phyloP scores from a whole-genome alignment of 179 eudicot species.

The Patellifolia procumbens region DNA sequence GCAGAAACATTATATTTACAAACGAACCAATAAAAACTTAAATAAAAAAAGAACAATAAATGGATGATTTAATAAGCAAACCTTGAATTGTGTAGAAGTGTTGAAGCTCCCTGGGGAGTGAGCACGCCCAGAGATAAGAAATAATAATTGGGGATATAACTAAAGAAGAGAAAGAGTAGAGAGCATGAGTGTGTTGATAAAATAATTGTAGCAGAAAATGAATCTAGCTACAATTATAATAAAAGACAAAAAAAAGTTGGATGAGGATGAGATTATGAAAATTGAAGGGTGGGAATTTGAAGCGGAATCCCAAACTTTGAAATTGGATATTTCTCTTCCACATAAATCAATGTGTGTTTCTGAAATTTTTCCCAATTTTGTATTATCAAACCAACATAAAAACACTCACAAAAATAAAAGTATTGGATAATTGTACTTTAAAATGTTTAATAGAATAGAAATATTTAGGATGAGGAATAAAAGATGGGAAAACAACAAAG shows the following conservation, averaged over 20 bases:
- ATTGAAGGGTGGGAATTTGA: constrained; percentile 44
- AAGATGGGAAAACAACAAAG: background rate
- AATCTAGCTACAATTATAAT: background rate
- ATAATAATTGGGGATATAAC: constrained; percentile 3
- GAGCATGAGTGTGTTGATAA: constrained; percentile 21
- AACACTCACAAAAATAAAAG: background rate
- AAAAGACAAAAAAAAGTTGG: constrained; percentile 26
- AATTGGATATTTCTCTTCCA: constrained; percentile 37
- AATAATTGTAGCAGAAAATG: constrained; percentile 15
- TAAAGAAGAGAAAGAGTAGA: constrained; percentile 10
- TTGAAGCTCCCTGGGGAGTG: background rate
- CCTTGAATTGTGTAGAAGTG: constrained; percentile 8
- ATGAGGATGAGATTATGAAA: constrained; percentile 36
- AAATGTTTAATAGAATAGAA: background rate
- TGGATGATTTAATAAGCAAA: background rate
- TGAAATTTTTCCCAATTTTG: constrained; percentile 18
- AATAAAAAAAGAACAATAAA: background rate
- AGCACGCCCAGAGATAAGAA: constrained; percentile 7
- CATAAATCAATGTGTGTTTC: constrained; percentile 42
- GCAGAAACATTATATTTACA: background rate
- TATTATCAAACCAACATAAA: constrained; percentile 21
- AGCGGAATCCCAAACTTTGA: constrained; percentile 25
- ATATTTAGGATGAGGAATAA: background rate
- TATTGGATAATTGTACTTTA: background rate
- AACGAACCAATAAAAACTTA: too few species aligned